phyloP scores from a whole-genome alignment of 106 monocot species.

The Phalaenopsis aphrodite region DNA sequence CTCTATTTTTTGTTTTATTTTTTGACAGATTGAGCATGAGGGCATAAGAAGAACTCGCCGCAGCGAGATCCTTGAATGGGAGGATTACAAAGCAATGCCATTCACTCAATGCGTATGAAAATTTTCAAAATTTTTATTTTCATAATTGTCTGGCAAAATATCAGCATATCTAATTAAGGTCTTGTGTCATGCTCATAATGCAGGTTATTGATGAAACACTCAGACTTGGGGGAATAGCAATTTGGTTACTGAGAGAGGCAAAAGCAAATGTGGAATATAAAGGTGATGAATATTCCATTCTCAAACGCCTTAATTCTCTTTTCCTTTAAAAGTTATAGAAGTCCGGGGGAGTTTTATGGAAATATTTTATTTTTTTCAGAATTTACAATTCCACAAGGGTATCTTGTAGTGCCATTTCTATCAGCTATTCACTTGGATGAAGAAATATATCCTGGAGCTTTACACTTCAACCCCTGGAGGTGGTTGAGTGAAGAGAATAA shows the following conservation, averaged over 20 bases:
- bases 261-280: slow-evolving; percentile 29
- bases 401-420: slow-evolving; percentile 27
- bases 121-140: background rate
- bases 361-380: background rate
- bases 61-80: slow-evolving; percentile 21
- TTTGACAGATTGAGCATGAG: slow-evolving; percentile 23
- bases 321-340: background rate
- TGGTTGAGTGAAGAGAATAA: slow-evolving; percentile 33
- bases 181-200: background rate
- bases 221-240: slow-evolving; percentile 40
- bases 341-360: no score
- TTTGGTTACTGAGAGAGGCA: slow-evolving; percentile 42
- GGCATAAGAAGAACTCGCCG: slow-evolving; percentile 6
- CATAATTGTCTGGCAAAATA: background rate
- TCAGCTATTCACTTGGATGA: slow-evolving; percentile 35
- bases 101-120: slow-evolving; percentile 42
- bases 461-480: slow-evolving; percentile 37
- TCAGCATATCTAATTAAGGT: background rate
- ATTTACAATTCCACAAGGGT: slow-evolving; percentile 28
- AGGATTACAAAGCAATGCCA: slow-evolving; percentile 41
- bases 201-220: slow-evolving; percentile 50
- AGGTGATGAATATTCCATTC: slow-evolving; percentile 13
- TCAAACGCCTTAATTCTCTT: background rate
- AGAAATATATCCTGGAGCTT: slow-evolving; percentile 22
- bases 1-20: no score